Base-by-base conservation (phyloP, 306 rosid genomes). In the Cucurbita pepo region DNA sequence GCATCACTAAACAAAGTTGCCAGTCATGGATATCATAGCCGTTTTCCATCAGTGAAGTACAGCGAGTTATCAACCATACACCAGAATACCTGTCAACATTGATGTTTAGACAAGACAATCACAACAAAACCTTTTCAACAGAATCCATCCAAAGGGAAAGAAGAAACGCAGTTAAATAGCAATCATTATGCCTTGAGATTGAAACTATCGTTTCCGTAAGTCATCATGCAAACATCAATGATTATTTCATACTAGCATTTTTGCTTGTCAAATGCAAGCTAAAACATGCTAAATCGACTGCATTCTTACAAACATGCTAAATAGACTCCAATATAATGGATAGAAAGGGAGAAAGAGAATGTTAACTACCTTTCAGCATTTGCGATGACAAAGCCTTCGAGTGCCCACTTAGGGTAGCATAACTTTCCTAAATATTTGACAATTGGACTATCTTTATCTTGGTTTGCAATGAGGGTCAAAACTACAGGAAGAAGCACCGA, bases 31-130 rank as follows among this genome's bases (percentile, higher is more conserved):
- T 87, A 52, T 88, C 44, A 63, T 86, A 90, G 59, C 86, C 88
- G 37, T 16, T 81, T 30, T 63, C 67, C 82, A 76, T 74, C 30
- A 90, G 78, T n/a, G 86, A 83, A 76, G 81, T 77, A 77, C 96
- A 90, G 6, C 96, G 96, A n/a, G 91, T 86, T 60, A 90, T 90
- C 79, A 90, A 77, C 96, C 96, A 88, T 54, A 90, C 94, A 53
- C 96, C 96, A 6, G 94, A 85, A 55, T 88, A 86, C 91, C 96
- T 90, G 86, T 50, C 50, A 54, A 38, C 3, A 75, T 10, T 66
- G 79, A 47, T 45, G 8, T 36, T 65, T 37, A 56, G 12, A 18
- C 51, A 72, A 56, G 7, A 18, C 51, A 72, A 10, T 19, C 22
- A 72, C 25, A 18, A 13, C 55, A 73, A 8, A 19, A 4, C 19